Base-by-base conservation (phyloP, 139 green algal species). In the Desmodesmus armatus region DNA sequence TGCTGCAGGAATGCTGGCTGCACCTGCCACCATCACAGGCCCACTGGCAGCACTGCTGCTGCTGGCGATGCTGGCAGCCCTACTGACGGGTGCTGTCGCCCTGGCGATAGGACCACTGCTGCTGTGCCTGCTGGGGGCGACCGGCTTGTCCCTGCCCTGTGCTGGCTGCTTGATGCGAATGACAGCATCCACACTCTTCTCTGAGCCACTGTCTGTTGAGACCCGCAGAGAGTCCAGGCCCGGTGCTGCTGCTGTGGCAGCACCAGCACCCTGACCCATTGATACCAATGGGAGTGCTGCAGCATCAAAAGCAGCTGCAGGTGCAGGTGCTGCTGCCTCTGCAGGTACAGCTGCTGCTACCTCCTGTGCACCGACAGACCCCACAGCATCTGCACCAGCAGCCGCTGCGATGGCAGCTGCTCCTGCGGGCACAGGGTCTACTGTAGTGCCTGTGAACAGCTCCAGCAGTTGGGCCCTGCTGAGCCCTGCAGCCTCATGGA, bases 371-470 rank as follows among this genome's bases (percentile, higher is more conserved):
- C n/a, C n/a, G n/a, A n/a, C n/a, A n/a, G n/a, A n/a, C n/a, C n/a
- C n/a, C n/a, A n/a, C n/a, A n/a, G 15, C 37, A 58, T 0, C 70
- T 35, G 87, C 31, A 49, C 53, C 49, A 5, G 29, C 40, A 71
- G 73, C 58, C 62, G 78, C 65, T 39, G 70, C 70, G 11, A 31
- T 15, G 1, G 62, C 41, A n/a, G 33, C 72, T 65, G 21, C n/a
- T n/a, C n/a, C n/a, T n/a, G n/a, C n/a, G n/a, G n/a, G n/a, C n/a
- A n/a, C n/a, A n/a, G n/a, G 3, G 6, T 53, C 37, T 11, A 27
- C 0, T 63, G 5, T 27, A 29, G 65, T 85, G 47, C 80, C 47
- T 44, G 80, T 80, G 35, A 90, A 89, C 33, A 65, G 43, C 81
- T 88, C 40, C 35, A 44, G 35, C 35, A 82, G 53, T 31, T 78